These are phyloP conservation scores for Gossypium thurberi DNA, from an alignment of 345 rosid genomes.

Conservation along the genomic window DNA sequence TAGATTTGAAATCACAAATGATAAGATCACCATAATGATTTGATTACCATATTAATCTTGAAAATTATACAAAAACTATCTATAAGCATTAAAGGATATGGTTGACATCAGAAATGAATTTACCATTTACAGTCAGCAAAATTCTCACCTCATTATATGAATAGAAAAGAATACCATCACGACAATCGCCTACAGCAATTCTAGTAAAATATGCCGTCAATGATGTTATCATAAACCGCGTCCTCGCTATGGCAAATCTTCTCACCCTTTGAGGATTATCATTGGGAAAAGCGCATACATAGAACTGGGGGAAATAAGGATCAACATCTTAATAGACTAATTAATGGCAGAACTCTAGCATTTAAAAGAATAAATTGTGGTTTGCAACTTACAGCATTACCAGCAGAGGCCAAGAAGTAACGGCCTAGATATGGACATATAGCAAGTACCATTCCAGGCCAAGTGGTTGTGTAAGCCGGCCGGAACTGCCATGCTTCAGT, in stretches of 20 bases:
- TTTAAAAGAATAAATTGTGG: slow-evolving; percentile 14
- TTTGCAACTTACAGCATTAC: slow-evolving; percentile 74
- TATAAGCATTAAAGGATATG: background rate
- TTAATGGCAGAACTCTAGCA: background rate
- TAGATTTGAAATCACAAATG: background rate
- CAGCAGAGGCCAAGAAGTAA: slow-evolving; percentile 92
- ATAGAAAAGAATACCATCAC: slow-evolving; percentile 93
- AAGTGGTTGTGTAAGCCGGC: slow-evolving; percentile 40
- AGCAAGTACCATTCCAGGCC: slow-evolving; percentile 91
- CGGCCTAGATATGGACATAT: slow-evolving; percentile 88
- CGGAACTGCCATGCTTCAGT: slow-evolving; percentile 78
- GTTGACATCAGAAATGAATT: background rate
- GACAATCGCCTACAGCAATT: slow-evolving; percentile 97
- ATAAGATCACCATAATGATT: background rate
- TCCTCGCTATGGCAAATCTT: slow-evolving; percentile 69
- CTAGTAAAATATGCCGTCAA: slow-evolving; percentile 72
- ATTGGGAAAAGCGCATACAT: slow-evolving; percentile 69
- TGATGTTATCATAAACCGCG: slow-evolving; percentile 82
- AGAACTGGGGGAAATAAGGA: slow-evolving; percentile 48
- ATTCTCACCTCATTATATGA: slow-evolving; percentile 74
- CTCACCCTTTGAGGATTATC: slow-evolving; percentile 69
- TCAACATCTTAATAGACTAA: slow-evolving; percentile 19
- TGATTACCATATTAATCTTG: background rate
- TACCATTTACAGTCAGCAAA: slow-evolving; percentile 2
- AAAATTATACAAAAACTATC: background rate